Evolutionary conservation across 2,329 filamentous ascomycete genomes (phyloP).

Genomic region (Fusarium sp.): DNA sequence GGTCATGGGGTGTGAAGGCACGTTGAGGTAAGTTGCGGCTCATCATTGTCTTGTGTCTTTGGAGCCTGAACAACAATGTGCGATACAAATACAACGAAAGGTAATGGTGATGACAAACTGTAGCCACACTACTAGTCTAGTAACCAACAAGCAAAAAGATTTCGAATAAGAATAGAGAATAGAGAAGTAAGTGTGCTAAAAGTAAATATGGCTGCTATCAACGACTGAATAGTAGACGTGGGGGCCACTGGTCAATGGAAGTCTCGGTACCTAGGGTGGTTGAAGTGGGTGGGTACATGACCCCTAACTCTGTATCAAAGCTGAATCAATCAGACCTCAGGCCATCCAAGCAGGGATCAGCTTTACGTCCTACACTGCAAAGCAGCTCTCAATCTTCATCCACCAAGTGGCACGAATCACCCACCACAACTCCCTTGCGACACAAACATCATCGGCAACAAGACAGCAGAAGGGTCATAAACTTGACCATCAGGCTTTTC

Average conservation of each 20-base stretch:
- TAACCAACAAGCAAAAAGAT: neutral
- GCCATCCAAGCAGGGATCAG: slow-evolving; percentile 32
- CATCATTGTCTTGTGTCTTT: neutral
- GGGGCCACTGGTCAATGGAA: neutral
- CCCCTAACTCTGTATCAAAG: neutral
- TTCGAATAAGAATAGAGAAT: neutral
- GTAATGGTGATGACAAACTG: neutral
- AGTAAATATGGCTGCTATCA: neutral
- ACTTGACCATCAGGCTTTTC: neutral
- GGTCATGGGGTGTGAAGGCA: neutral
- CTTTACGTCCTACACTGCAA: neutral
- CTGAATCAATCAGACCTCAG: slow-evolving; percentile 11
- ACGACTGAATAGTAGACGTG: neutral
- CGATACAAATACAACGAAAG: neutral
- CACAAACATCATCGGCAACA: neutral
- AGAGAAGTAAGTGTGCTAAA: neutral
- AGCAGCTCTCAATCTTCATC: neutral
- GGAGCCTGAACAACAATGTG: neutral
- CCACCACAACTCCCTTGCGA: slow-evolving; percentile 6
- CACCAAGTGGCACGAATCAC: slow-evolving; percentile 29
- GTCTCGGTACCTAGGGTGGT: neutral
- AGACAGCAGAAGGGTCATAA: neutral
- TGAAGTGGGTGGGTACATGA: slow-evolving; percentile 16
- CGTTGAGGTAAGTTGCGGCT: neutral
- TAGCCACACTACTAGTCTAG: neutral